phyloP scores from a whole-genome alignment of 768 basidiomycete genomes.

The Agrocybe pediades region DNA sequence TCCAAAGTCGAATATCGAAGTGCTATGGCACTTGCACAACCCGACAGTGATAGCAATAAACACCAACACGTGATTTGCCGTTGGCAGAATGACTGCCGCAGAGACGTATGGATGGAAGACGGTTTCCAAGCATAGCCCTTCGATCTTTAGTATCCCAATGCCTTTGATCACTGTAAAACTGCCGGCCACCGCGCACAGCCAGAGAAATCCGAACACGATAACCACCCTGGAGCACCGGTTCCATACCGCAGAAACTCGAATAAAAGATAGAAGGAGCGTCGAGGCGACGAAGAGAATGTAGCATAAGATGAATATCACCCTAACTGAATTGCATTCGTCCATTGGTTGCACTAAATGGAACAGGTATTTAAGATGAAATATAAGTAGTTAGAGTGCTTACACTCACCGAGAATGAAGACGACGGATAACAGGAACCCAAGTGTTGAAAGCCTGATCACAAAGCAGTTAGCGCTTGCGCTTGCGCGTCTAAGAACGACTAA shows the following conservation, averaged over 20 bases:
- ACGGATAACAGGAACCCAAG: background rate
- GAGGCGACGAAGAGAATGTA: conserved; percentile 2
- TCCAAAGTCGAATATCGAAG: background rate
- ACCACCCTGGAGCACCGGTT: background rate
- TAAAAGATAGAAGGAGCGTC: background rate
- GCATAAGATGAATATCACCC: background rate
- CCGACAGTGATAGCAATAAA: conserved; percentile 3
- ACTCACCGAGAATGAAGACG: background rate
- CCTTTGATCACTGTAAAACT: background rate
- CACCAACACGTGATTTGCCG: background rate
- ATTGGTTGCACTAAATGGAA: background rate
- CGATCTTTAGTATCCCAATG: background rate
- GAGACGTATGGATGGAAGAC: background rate
- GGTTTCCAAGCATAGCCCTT: background rate
- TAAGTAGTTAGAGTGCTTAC: too few species aligned
- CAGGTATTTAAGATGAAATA: background rate
- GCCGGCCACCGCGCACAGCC: background rate
- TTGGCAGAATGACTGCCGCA: background rate
- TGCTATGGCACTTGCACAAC: background rate
- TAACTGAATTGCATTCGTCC: background rate
- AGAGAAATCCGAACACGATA: background rate
- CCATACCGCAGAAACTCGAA: conserved; percentile 5
- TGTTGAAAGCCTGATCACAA: background rate
- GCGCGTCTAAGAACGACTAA: too few species aligned
- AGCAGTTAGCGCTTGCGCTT: background rate